Evolutionary conservation across 2,329 filamentous ascomycete species (phyloP).

Genomic region (Xylaria sp.): DNA sequence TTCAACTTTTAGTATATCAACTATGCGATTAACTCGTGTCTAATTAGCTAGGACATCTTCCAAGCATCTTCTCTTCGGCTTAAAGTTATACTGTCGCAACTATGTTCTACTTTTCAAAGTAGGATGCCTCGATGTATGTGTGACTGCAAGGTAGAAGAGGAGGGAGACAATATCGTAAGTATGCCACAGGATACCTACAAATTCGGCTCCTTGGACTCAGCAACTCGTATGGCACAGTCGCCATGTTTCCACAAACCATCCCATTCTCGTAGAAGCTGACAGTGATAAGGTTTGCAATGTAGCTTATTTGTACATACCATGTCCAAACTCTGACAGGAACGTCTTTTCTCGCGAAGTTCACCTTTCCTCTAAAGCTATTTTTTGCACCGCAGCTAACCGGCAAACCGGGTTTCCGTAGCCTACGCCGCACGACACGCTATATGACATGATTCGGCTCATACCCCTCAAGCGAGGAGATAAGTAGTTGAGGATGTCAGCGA

Average conservation of each 20-base stretch:
- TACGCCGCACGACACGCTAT: neutral
- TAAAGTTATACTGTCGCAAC: too few relatives aligned
- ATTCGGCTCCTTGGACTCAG: neutral
- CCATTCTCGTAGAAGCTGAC: too few relatives aligned
- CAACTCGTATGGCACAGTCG: too few relatives aligned
- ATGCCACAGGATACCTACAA: neutral
- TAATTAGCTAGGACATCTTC: too few relatives aligned
- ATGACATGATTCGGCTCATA: neutral
- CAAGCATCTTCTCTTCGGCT: too few relatives aligned
- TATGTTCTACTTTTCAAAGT: too few relatives aligned
- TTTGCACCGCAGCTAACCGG: constrained; percentile 1
- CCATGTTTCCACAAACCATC: too few relatives aligned
- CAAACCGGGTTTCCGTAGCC: neutral
- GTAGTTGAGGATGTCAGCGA: neutral
- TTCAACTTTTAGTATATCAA: too few relatives aligned
- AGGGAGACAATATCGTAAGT: too few relatives aligned
- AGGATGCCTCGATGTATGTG: too few relatives aligned
- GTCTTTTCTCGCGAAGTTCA: neutral
- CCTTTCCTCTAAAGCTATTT: neutral
- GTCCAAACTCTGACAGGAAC: neutral
- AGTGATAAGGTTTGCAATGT: neutral
- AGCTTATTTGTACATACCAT: neutral
- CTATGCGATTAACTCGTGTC: too few relatives aligned
- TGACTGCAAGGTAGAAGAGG: too few relatives aligned
- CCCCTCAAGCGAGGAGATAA: neutral